Evolutionary conservation across 176 grass and related monocot species (phyloP).

Genomic region (Oryza australiensis): DNA sequence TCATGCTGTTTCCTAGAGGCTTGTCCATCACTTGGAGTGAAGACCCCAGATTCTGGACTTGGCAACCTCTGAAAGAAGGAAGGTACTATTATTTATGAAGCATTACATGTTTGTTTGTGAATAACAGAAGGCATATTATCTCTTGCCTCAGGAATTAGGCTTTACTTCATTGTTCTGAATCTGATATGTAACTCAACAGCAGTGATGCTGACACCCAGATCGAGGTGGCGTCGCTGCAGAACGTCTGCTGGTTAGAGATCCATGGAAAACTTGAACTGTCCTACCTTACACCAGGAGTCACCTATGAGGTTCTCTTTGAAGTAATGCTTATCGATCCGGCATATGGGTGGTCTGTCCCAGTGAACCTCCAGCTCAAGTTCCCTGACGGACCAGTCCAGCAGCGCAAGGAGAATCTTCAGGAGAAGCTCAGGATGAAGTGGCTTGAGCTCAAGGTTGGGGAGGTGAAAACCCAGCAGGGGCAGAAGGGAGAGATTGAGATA

Average conservation of each 20-base stretch:
- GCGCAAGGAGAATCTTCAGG: slow-evolving; percentile 45
- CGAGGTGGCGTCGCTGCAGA: slow-evolving; percentile 37
- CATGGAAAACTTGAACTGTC: slow-evolving; percentile 45
- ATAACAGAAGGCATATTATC: background rate
- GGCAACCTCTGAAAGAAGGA: slow-evolving; percentile 48
- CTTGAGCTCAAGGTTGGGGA: slow-evolving; percentile 41
- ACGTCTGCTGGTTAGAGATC: slow-evolving; percentile 66
- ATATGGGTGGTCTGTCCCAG: slow-evolving; percentile 35
- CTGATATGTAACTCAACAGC: background rate
- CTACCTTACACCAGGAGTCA: slow-evolving; percentile 45
- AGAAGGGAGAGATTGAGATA: slow-evolving; percentile 42
- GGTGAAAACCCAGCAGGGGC: slow-evolving; percentile 31
- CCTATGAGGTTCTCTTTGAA: slow-evolving; percentile 39
- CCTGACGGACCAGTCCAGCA: slow-evolving; percentile 38
- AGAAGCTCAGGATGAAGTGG: slow-evolving; percentile 37
- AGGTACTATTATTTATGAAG: slow-evolving; percentile 15
- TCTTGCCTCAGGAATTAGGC: background rate
- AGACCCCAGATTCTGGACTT: slow-evolving; percentile 45
- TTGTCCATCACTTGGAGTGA: slow-evolving; percentile 59
- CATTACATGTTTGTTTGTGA: background rate
- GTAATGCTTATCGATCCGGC: slow-evolving; percentile 24
- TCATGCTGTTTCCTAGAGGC: slow-evolving; percentile 47
- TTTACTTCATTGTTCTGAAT: slow-evolving; percentile 6
- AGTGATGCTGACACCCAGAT: slow-evolving; percentile 16
- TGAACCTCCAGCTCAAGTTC: slow-evolving; percentile 53